Base-by-base conservation (phyloP, 2,329 filamentous ascomycete genomes). In the Diaporthe sp. region DNA sequence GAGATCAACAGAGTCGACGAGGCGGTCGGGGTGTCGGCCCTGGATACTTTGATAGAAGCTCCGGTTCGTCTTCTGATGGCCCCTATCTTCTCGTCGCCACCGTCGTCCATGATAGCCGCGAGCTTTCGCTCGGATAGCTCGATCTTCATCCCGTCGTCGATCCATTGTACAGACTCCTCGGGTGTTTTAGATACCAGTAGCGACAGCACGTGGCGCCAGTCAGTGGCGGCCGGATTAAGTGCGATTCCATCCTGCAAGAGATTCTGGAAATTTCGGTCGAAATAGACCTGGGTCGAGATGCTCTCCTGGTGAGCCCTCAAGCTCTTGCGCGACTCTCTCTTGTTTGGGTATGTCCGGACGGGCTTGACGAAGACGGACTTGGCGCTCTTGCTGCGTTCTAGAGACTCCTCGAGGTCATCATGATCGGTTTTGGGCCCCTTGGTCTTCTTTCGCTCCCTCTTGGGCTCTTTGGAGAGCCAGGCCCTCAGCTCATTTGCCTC, bases 161-260 rank as follows among this genome's bases (percentile, higher is more conserved):
- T 25, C 59, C 65, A 72, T 10, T 76, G 39, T 39, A 55, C 69
- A 28, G 31, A 61, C 31, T 76, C 39, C 44, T 65, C 70, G 37
- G 79, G 79, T 19, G 86, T 88, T 77, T 79, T 82, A 19, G 79
- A 78, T 76, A 82, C 82, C 75, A 89, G 82, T 5, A 83, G 76
- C 12, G 79, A 76, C 55, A 89, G 82, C 15, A 85, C 83, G 8
- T 80, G 77, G 19, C 81, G 82, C 87, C 87, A 89, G 75, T 85
- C 81, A 1, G 83, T 68, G n/a, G 70, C 34, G 1, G 3, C 3
- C 2, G 61, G 46, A 12, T 34, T 55, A 9, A 57, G 5, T 12
- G 15, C 3, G 9, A 25, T 65, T 7, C 39, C 46, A 25, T 42
- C 8, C 1, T 31, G 1, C 37, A 65, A 4, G 7, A 55, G 13